These are phyloP conservation scores for Saraca asoca DNA, from an alignment of 331 rosid genomes.

Conservation along the genomic window DNA sequence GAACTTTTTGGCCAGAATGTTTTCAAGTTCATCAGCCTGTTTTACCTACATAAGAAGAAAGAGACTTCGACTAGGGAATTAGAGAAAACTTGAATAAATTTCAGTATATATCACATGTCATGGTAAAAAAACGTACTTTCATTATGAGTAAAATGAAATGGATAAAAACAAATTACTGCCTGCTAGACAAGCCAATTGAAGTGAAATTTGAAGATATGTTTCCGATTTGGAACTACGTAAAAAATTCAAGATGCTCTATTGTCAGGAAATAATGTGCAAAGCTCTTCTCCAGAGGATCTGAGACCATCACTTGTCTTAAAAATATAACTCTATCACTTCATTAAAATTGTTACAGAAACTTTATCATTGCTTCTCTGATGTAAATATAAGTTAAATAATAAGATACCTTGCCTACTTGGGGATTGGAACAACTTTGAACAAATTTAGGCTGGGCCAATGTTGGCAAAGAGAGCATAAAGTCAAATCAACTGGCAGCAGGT, in stretches of 20 bases:
- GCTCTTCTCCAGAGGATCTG: constrained; percentile 7
- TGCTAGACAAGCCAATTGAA: constrained; percentile 7
- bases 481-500: too few relatives aligned
- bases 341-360: neutral
- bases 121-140: constrained; percentile 12
- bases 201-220: constrained; percentile 16
- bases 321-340: neutral
- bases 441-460: too few relatives aligned
- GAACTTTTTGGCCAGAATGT: constrained; percentile 87
- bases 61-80: constrained; percentile 22
- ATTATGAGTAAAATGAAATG: constrained; percentile 14
- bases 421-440: too few relatives aligned
- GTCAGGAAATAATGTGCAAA: constrained; percentile 15
- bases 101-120: neutral
- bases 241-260: constrained; percentile 18
- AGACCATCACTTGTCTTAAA: neutral
- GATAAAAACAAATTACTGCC: constrained; percentile 17
- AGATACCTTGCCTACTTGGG: too few relatives aligned
- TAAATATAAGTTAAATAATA: neutral
- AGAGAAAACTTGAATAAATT: constrained; percentile 20
- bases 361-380: neutral
- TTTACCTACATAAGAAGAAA: constrained; percentile 65
- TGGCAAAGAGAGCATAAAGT: too few relatives aligned
- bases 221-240: constrained; percentile 11
- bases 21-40: constrained; percentile 98